phyloP scores from a whole-genome alignment of 805 yeast genomes.

The Candida schatavii region DNA sequence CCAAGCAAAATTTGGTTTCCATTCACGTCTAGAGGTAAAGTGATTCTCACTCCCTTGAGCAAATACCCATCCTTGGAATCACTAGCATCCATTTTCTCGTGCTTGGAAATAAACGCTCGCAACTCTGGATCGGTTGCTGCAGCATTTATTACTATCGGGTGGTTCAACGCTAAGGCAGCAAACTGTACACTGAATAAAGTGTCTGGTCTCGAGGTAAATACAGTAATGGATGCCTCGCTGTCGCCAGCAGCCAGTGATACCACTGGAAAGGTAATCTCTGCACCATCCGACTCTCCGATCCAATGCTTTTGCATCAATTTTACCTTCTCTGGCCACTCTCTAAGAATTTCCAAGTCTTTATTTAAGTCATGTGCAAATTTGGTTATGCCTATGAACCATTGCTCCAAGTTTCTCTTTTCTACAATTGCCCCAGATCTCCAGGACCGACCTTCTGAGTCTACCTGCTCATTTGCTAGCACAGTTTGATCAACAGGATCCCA shows the following conservation, averaged over 20 bases:
- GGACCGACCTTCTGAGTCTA: constrained; percentile 83
- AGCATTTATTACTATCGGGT: constrained; percentile 50
- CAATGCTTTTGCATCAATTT: constrained; percentile 89
- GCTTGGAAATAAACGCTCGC: constrained; percentile 44
- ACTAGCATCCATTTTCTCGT: background rate
- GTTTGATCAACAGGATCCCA: constrained; percentile 98
- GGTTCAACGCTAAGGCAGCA: constrained; percentile 72
- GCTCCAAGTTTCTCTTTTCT: constrained; percentile 75
- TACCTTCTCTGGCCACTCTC: constrained; percentile 86
- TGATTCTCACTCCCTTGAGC: constrained; percentile 41
- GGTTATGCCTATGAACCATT: constrained; percentile 94
- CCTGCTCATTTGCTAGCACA: constrained; percentile 94
- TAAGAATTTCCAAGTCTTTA: constrained; percentile 58
- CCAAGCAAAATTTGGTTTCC: constrained; percentile 9
- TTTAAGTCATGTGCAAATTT: constrained; percentile 68
- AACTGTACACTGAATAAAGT: constrained; percentile 82
- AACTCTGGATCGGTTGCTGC: constrained; percentile 41
- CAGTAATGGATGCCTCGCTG: constrained; percentile 32
- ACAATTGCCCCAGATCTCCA: constrained; percentile 98
- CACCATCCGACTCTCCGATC: constrained; percentile 89
- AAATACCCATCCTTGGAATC: constrained; percentile 53
- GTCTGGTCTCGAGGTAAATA: constrained; percentile 89
- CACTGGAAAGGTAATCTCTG: constrained; percentile 56
- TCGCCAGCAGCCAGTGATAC: constrained; percentile 9
- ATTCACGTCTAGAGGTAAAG: constrained; percentile 56